phyloP scores from a whole-genome alignment of 139 green algal species.

The Volvox africanus region DNA sequence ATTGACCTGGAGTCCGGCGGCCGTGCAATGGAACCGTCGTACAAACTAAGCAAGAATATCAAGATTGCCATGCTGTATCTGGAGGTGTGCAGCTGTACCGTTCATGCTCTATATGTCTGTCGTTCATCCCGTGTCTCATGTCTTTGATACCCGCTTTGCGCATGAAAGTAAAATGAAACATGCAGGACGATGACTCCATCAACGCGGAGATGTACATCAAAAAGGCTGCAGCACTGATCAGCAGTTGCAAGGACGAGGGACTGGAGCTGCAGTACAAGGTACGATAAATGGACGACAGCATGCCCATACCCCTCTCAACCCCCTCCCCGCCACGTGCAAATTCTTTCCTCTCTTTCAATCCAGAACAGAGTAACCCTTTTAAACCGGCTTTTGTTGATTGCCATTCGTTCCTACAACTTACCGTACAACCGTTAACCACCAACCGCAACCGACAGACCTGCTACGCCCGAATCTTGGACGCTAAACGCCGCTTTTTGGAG shows the following conservation, averaged over 20 bases:
- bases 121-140: background rate
- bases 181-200: conserved; percentile 94
- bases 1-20: conserved; percentile 92
- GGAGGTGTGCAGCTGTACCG: conserved; percentile 13
- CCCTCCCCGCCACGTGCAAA: background rate
- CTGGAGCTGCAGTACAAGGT: conserved; percentile 97
- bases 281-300: background rate
- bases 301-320: too few species aligned
- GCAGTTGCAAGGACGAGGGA: conserved; percentile 78
- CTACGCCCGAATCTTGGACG: conserved; percentile 96
- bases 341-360: background rate
- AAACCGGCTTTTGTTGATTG: too few species aligned
- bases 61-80: conserved; percentile 97
- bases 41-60: conserved; percentile 93
- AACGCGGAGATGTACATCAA: conserved; percentile 95
- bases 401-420: background rate
- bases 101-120: background rate
- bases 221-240: conserved; percentile 89
- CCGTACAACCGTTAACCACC: background rate
- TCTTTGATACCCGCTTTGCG: too few species aligned
- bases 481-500: conserved; percentile 95
- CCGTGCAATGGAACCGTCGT: conserved; percentile 68
- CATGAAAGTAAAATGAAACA: too few species aligned
- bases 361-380: too few species aligned
- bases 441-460: conserved; percentile 71